Conservation (phyloP, 495 filamentous ascomycete species). For the Talaromyces ruber region DNA sequence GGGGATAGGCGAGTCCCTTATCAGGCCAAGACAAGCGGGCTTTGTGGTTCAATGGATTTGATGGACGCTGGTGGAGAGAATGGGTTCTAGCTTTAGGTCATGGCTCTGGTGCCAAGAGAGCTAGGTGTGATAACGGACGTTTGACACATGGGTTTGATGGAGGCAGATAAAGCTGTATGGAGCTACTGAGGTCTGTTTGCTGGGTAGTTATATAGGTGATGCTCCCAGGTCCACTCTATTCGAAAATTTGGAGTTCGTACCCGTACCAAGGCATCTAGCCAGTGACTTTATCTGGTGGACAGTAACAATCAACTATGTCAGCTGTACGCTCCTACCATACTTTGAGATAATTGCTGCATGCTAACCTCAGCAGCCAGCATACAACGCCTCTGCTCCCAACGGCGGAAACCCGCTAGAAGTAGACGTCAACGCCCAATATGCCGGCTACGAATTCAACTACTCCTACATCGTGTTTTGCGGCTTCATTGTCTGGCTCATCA, state of each 20-base stretch:
- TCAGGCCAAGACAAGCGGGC: background rate
- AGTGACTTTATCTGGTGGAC: background rate
- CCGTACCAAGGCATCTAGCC: background rate
- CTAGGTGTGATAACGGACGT: background rate
- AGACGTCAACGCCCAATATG: constrained; percentile 43
- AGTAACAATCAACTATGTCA: background rate
- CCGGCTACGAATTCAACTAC: constrained; percentile 42
- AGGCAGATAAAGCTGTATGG: background rate
- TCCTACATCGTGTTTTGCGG: constrained; percentile 41
- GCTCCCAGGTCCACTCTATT: background rate
- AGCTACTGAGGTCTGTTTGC: background rate
- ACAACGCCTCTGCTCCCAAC: constrained; percentile 31
- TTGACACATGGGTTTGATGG: background rate
- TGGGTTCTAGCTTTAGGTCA: background rate
- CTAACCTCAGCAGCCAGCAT: constrained; percentile 21
- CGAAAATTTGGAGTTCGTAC: background rate
- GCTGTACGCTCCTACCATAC: background rate
- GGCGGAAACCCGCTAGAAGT: constrained; percentile 36
- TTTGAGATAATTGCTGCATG: background rate
- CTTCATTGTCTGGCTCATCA: constrained; percentile 51
- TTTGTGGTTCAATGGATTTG: background rate
- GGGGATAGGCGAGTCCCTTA: background rate
- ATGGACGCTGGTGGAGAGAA: background rate
- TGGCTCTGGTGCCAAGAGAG: background rate
- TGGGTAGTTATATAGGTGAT: background rate